Conservation (phyloP, 2,329 filamentous ascomycete genomes). For the Fusarium zealandicum region DNA sequence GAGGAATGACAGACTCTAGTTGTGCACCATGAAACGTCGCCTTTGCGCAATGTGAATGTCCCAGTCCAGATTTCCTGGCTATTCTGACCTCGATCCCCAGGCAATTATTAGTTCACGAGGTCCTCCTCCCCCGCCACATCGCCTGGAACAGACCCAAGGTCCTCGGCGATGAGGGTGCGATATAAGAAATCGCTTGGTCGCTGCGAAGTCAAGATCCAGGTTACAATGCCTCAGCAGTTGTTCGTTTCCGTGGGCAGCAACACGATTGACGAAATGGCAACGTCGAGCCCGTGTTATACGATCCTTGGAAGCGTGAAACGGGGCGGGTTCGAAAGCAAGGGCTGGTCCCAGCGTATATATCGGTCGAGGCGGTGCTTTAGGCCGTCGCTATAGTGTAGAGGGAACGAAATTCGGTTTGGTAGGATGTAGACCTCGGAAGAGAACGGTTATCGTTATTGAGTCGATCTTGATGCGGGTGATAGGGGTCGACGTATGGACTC, state of each 20-base stretch:
- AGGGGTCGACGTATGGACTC: conserved; percentile 7
- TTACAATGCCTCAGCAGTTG: background rate
- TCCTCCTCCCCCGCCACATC: conserved; percentile 55
- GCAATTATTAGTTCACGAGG: conserved; percentile 46
- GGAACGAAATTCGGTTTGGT: no score
- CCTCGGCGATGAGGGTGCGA: conserved; percentile 32
- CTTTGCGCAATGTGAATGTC: conserved; percentile 7
- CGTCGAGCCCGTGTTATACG: background rate
- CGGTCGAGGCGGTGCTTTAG: background rate
- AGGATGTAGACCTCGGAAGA: no score
- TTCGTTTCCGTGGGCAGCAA: background rate
- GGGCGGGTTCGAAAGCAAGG: conserved; percentile 4
- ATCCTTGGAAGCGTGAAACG: conserved; percentile 3
- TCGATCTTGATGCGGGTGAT: conserved; percentile 13
- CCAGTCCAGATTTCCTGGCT: conserved; percentile 16
- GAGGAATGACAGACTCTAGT: conserved; percentile 13
- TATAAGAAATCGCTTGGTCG: conserved; percentile 21
- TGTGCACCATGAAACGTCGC: conserved; percentile 23
- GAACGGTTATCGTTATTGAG: background rate
- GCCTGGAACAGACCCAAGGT: conserved; percentile 46
- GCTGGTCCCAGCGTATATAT: conserved; percentile 5
- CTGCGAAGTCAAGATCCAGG: background rate
- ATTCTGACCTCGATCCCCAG: conserved; percentile 47
- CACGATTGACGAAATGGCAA: background rate
- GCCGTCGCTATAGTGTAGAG: background rate